These are phyloP conservation scores for Microcyclospora pomicola DNA, from an alignment of 2,329 filamentous ascomycete genomes.

Conservation along the genomic window DNA sequence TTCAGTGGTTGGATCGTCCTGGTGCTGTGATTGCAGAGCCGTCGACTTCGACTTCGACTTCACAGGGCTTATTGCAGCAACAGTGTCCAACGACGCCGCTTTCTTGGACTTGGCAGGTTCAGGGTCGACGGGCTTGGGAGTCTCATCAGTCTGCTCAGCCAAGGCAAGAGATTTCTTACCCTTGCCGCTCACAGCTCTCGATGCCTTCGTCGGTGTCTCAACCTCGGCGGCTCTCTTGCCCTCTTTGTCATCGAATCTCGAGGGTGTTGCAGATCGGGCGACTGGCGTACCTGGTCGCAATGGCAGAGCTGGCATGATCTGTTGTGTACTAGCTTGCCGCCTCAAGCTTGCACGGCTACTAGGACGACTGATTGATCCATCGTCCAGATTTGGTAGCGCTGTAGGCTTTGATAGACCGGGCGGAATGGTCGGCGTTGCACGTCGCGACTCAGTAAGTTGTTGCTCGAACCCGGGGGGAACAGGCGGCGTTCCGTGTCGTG, in stretches of 20 bases:
- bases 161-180: neutral
- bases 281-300: conserved; percentile 26
- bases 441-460: conserved; percentile 24
- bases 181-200: conserved; percentile 2
- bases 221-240: conserved; percentile 1
- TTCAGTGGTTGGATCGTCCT: too few relatives aligned
- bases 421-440: conserved; percentile 32
- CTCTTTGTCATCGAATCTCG: conserved; percentile 11
- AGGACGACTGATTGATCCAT: conserved; percentile 9
- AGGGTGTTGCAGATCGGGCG: conserved; percentile 17
- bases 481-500: conserved; percentile 15
- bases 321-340: conserved; percentile 12
- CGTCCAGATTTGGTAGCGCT: conserved; percentile 7
- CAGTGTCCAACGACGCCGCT: neutral
- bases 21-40: too few relatives aligned
- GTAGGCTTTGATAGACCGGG: conserved; percentile 27
- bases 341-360: conserved; percentile 23
- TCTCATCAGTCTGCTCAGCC: neutral
- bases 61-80: conserved; percentile 1
- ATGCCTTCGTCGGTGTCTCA: conserved; percentile 9
- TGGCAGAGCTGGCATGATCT: conserved; percentile 27
- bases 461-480: conserved; percentile 24
- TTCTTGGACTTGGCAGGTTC: neutral
- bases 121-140: neutral
- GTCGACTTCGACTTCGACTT: too few relatives aligned